Evolutionary conservation across 2,329 filamentous ascomycete genomes (phyloP).

Genomic region (Pestalotiopsis sp.): DNA sequence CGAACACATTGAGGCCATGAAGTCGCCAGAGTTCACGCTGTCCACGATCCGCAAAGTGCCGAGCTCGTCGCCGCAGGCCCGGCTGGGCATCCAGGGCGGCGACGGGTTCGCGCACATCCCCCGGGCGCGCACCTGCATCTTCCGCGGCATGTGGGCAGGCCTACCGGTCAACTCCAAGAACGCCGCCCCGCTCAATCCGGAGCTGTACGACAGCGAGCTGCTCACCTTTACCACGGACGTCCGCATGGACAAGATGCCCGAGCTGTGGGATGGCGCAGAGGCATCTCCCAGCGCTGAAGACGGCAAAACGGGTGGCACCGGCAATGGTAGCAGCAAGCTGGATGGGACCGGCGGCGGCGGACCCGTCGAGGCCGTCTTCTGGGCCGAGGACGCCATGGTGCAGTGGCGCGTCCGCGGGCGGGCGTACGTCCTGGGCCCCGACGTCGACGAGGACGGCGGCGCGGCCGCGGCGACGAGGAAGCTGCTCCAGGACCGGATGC

Average conservation of each 20-base stretch:
- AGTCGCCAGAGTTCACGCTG: slow-evolving; percentile 52
- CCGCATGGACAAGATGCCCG: slow-evolving; percentile 80
- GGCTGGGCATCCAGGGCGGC: slow-evolving; percentile 17
- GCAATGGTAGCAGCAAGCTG: slow-evolving; percentile 39
- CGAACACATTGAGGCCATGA: slow-evolving; percentile 50
- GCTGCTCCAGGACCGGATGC: slow-evolving; percentile 66
- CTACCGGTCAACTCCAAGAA: slow-evolving; percentile 75
- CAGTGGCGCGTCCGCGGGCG: slow-evolving; percentile 86
- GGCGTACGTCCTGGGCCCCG: slow-evolving; percentile 74
- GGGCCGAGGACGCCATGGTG: slow-evolving; percentile 68
- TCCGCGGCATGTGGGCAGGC: slow-evolving; percentile 79
- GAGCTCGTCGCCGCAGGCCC: slow-evolving; percentile 8
- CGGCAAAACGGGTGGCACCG: slow-evolving; percentile 28
- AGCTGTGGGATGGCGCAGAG: slow-evolving; percentile 62
- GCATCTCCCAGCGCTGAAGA: slow-evolving; percentile 46
- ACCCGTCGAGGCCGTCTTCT: slow-evolving; percentile 71
- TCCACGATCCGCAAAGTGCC: slow-evolving; percentile 48
- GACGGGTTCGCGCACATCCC: slow-evolving; percentile 47
- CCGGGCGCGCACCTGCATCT: slow-evolving; percentile 79
- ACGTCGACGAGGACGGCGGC: slow-evolving; percentile 56
- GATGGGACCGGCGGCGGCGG: slow-evolving; percentile 65
- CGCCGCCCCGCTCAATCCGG: slow-evolving; percentile 70
- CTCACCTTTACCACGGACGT: slow-evolving; percentile 85
- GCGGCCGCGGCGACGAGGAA: slow-evolving; percentile 59
- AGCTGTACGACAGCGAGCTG: slow-evolving; percentile 73